A percentile compares a stretch with the other conserved stretches of the same genome.
These are phyloP conservation scores for Vitis riparia DNA, from an alignment of 164 flowering plant species.

Conservation along the genomic window DNA sequence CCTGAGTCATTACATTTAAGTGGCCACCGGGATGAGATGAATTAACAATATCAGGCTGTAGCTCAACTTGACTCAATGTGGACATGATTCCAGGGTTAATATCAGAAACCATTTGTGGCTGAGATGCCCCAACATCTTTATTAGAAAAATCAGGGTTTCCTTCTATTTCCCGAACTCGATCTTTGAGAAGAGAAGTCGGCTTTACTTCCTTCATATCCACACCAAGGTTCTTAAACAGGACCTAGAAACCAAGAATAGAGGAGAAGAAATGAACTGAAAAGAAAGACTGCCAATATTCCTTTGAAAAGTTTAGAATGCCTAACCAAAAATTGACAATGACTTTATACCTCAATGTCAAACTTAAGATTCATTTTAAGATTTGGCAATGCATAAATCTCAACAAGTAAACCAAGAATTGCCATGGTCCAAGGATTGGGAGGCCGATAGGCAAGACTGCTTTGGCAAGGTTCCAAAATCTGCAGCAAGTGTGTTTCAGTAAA, in stretches of 20 bases:
- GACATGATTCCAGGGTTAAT: conserved; percentile 55
- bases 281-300: not conserved
- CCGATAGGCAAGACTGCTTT: conserved; percentile 79
- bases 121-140: conserved; percentile 75
- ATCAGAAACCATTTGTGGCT: conserved; percentile 63
- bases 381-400: conserved; percentile 92
- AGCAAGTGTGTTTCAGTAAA: conserved; percentile 12
- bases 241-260: conserved; percentile 41
- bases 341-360: conserved; percentile 91
- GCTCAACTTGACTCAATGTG: conserved; percentile 66
- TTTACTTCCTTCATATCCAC: conserved; percentile 87
- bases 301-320: not conserved
- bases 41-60: conserved; percentile 64
- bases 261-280: not conserved
- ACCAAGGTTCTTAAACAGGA: conserved; percentile 79
- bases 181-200: conserved; percentile 87
- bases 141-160: conserved; percentile 98
- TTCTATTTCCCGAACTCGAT: conserved; percentile 80
- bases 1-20: conserved; percentile 62
- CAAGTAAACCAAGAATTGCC: conserved; percentile 87
- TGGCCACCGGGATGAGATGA: conserved; percentile 59
- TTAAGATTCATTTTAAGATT: conserved; percentile 97
- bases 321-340: not conserved
- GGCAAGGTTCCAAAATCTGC: conserved; percentile 90
- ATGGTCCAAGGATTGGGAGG: conserved; percentile 99